Conservation (phyloP, 495 filamentous ascomycete genomes). For the Friedmanniomyces endolithicus region DNA sequence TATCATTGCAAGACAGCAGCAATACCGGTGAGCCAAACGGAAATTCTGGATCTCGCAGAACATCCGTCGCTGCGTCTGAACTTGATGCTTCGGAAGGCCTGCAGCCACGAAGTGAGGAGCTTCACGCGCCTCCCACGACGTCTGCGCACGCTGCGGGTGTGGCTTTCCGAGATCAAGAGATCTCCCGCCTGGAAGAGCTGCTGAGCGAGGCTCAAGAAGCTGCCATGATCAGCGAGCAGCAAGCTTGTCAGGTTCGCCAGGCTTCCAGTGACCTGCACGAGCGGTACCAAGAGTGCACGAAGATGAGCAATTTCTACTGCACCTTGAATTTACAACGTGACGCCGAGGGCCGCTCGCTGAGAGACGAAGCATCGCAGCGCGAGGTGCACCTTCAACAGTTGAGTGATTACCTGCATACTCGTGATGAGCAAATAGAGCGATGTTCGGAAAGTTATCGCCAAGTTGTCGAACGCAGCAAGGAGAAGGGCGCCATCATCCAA, state of each 20-base stretch:
- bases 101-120: neutral
- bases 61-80: neutral
- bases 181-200: slow-evolving; percentile 14
- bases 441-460: neutral
- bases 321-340: neutral
- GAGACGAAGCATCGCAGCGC: neutral
- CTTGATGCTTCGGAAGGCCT: neutral
- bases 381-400: neutral
- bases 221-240: neutral
- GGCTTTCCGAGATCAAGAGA: slow-evolving; percentile 14
- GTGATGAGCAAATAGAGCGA: slow-evolving; percentile 1
- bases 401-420: neutral
- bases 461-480: neutral
- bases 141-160: slow-evolving; percentile 1
- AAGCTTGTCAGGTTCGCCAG: neutral
- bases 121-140: too few relatives aligned
- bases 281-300: neutral
- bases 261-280: neutral
- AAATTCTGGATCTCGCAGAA: neutral
- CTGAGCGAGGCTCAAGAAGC: slow-evolving; percentile 8
- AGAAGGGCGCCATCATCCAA: neutral
- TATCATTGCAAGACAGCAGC: neutral
- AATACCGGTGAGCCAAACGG: neutral
- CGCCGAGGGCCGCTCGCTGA: neutral
- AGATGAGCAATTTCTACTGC: neutral